Base-by-base conservation (phyloP, 2,329 filamentous ascomycete species). In the Colletotrichum cuscutae region DNA sequence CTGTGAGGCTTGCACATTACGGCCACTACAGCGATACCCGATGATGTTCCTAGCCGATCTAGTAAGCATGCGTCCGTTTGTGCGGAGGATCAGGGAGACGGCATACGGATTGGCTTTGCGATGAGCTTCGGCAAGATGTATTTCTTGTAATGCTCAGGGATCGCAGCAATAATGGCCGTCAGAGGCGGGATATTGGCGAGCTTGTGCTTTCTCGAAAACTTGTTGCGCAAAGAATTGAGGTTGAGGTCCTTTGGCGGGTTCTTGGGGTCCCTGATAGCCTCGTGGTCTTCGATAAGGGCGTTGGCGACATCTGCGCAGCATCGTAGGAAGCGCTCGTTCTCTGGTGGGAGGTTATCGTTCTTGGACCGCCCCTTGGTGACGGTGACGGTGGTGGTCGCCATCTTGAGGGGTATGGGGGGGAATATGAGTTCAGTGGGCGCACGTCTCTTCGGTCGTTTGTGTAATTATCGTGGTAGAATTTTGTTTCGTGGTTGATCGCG, bases 81-180 rank as follows among this genome's bases (percentile, higher is more conserved):
- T 9, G 7, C 3, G 5, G 42, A 11, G 2, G 11, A 11, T 1
- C 1, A 0, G 22, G 4, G 28, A 11, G 22, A 26, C 53, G 53
- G 85, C 89, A 78, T 88, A 93, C 94, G 89, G 73, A 99, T 98
- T 1, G 97, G 97, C 84, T 99, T 99, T 30, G 97, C 97, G 77
- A 99, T 95, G 75, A 99, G 87, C 84, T 98, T 98, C 24, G 95
- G 97, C 74, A 98, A 85, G 74, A 99, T 98, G 79, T 98, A 98
- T 86, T 98, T 99, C 87, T 98, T 99, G 86, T 98, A 98, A 82
- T 98, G 95, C 81, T 99, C 97, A n/a, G 97, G 97, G 46, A 99
- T 96, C 11, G 97, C 97, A 67, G 97, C 95, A 80, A 99, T 98
- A 80, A 99, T 99, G 73, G 97, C 96, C 9, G 96, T 98, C 76